phyloP scores from a whole-genome alignment of 106 monocot genomes.

The Dendrobium catenatum region DNA sequence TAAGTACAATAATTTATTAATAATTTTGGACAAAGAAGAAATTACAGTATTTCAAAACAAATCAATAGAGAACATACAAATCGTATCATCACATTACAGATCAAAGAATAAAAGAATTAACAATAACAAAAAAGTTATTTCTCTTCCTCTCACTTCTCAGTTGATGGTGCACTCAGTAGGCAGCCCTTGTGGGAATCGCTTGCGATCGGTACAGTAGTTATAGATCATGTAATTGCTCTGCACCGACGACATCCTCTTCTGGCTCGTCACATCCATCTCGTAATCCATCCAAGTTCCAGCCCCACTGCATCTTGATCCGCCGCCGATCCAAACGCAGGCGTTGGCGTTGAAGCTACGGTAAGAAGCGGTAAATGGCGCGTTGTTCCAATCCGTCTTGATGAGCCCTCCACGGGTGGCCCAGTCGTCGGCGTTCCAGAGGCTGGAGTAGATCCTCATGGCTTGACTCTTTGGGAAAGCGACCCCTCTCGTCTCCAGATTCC shows the following conservation, averaged over 20 bases:
- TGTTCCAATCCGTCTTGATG: constrained; percentile 17
- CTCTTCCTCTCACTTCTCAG: neutral
- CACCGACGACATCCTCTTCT: constrained; percentile 4
- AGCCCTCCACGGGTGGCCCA: constrained; percentile 25
- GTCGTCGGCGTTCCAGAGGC: constrained; percentile 22
- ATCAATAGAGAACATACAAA: no score
- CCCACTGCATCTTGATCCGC: neutral
- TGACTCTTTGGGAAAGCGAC: constrained; percentile 10
- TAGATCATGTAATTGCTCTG: constrained; percentile 20
- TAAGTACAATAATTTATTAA: no score
- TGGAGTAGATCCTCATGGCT: constrained; percentile 17
- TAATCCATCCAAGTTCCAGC: constrained; percentile 1
- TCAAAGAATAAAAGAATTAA: no score
- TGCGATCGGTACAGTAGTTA: constrained; percentile 15
- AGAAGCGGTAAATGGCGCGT: constrained; percentile 25
- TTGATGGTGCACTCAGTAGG: constrained; percentile 5
- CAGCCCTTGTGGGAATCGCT: constrained; percentile 8
- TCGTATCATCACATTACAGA: no score
- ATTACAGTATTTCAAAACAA: no score
- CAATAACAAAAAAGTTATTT: no score
- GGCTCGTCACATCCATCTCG: neutral
- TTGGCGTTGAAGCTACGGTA: constrained; percentile 15
- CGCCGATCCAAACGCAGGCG: constrained; percentile 6
- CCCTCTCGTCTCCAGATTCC: neutral
- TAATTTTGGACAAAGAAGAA: no score